Base-by-base conservation (phyloP, 768 basidiomycete genomes). In the Trametes cubensis region DNA sequence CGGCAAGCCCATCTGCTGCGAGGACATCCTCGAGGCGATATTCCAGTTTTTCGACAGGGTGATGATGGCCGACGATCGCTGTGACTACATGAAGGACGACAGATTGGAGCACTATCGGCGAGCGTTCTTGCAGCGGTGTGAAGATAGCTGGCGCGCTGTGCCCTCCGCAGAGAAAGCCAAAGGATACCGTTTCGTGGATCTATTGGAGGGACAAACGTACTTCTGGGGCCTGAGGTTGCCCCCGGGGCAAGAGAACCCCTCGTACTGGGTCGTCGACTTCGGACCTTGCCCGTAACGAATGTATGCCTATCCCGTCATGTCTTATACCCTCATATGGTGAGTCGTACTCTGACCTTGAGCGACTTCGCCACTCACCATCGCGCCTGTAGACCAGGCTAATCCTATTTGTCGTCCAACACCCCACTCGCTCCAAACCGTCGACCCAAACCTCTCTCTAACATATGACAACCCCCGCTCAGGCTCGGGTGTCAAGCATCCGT, bases 151-250 rank as follows among this genome's bases (percentile, higher is more conserved):
- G 4, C 61, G 52, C 18, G 56, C 26, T 7, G 47, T 69, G n/a
- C 44, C 60, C 1, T 46, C 26, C 20, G 54, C 42, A 18, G 66
- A 67, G 51, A 42, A 58, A 46, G 25, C 25, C 34, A 40, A 53
- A 34, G 71, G 71, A 5, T 54, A 68, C 61, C 66, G 63, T 21
- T 54, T 68, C 18, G 68, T 72, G 4, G 71, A 72, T 30, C 55
- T 72, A 15, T 64, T 72, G 17, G 62, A 68, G 38, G 71, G 69
- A 15, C 46, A 61, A 20, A 66, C 63, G 7, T 50, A 66, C 10
- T 72, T 70, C 66, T 59, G 62, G 46, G 71, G 71, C 14, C 46
- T 72, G 44, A 64, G 30, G 47, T 60, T 60, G 17, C 67, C 67
- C 23, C 46, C 40, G 18, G 48, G 47, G 21, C 50, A 63, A 41